Conservation (phyloP, 495 filamentous ascomycete species). For the Astrothelium macrocarpum region DNA sequence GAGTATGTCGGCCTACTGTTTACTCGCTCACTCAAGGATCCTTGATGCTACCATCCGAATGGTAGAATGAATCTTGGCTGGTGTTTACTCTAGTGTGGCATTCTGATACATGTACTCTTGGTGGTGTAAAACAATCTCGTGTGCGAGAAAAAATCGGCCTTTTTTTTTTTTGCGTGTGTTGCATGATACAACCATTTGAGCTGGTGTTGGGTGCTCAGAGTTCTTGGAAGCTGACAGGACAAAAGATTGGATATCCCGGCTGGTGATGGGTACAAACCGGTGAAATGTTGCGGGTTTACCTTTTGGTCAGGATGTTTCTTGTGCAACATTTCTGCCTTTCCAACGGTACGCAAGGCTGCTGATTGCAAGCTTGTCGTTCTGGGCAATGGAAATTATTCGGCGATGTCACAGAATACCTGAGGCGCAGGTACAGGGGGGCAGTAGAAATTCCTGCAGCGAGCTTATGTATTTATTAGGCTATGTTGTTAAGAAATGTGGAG, state of each 20-base stretch:
- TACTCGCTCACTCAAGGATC: not conserved
- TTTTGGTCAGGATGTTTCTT: not conserved
- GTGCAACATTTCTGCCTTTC: not conserved
- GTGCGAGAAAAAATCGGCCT: not conserved
- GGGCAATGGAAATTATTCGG: not conserved
- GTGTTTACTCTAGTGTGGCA: not conserved
- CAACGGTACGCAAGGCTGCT: not conserved
- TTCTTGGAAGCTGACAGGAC: not conserved
- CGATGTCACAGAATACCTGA: not conserved
- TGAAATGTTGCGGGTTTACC: not conserved
- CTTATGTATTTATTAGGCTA: not conserved
- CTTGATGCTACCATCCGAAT: not conserved
- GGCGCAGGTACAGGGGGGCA: not conserved
- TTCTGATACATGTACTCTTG: not conserved
- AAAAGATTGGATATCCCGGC: not conserved
- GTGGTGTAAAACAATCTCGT: not conserved
- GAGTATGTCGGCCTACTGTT: not conserved
- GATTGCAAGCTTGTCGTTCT: not conserved
- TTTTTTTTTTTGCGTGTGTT: not conserved
- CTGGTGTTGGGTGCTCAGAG: not conserved
- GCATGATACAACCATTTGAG: not conserved
- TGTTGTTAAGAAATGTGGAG: not conserved
- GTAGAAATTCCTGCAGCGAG: not conserved
- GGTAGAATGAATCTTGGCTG: not conserved
- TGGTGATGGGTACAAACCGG: not conserved